phyloP scores from a whole-genome alignment of 2,329 filamentous ascomycete species.

The Cladorrhinum sp. region DNA sequence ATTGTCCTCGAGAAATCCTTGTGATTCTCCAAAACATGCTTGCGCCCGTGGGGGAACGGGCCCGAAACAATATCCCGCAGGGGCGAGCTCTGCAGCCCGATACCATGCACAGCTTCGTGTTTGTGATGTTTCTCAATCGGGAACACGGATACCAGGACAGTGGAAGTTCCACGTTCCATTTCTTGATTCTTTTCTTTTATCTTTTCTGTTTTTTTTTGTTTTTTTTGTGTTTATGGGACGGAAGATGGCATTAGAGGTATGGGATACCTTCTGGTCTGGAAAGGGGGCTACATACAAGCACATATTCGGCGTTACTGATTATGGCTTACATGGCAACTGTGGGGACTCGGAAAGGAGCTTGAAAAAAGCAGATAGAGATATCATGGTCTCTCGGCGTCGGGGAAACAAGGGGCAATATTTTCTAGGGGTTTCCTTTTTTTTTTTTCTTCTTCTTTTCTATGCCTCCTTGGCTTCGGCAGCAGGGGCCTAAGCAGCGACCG shows the following conservation, averaged over 20 bases:
- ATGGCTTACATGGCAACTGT: slow-evolving; percentile 2
- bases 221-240: neutral
- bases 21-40: slow-evolving; percentile 27
- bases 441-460: neutral
- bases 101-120: neutral
- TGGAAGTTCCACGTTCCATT: neutral
- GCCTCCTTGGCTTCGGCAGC: neutral
- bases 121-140: slow-evolving; percentile 4
- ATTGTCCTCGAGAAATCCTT: slow-evolving; percentile 50
- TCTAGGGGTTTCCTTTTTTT: neutral
- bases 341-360: slow-evolving; percentile 4
- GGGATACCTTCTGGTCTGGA: slow-evolving; percentile 8
- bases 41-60: neutral
- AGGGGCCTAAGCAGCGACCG: neutral
- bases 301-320: slow-evolving; percentile 9
- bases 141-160: neutral
- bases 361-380: slow-evolving; percentile 13
- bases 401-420: slow-evolving; percentile 3
- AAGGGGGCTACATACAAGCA: slow-evolving; percentile 2
- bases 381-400: slow-evolving; percentile 10
- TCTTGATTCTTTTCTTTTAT: neutral
- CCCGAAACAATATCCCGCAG: neutral
- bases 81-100: neutral
- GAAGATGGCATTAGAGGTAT: slow-evolving; percentile 11
- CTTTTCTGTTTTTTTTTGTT: neutral